Conservation (phyloP, 305 asterid species). For the Fraxinus paxiana region DNA sequence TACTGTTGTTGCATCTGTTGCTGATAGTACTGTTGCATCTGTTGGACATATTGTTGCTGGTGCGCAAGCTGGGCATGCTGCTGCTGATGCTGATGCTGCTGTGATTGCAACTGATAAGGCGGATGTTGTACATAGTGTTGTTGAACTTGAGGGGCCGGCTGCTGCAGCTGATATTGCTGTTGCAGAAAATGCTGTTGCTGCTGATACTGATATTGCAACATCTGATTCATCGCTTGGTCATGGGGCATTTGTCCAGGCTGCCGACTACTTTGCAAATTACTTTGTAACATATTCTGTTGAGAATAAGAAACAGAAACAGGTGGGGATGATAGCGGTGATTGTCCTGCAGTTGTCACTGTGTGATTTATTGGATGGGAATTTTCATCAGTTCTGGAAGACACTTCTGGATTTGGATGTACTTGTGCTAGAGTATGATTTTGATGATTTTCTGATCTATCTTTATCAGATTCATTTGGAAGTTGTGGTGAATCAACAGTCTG, state of each 20-base stretch:
- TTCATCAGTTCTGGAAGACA: constrained; percentile 26
- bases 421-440: constrained; percentile 21
- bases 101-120: constrained; percentile 28
- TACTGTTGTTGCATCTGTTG: constrained; percentile 36
- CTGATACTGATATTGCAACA: constrained; percentile 54
- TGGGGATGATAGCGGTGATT: constrained; percentile 29
- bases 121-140: constrained; percentile 42
- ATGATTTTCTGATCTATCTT: constrained; percentile 27
- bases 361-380: constrained; percentile 27
- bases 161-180: constrained; percentile 46
- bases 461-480: constrained; percentile 24
- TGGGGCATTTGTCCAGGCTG: constrained; percentile 33
- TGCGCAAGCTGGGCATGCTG: constrained; percentile 20
- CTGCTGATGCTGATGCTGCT: constrained; percentile 23
- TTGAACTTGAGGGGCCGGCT: constrained; percentile 37
- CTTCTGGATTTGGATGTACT: constrained; percentile 22
- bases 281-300: constrained; percentile 32
- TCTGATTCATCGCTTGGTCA: constrained; percentile 39
- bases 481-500: constrained; percentile 26
- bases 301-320: constrained; percentile 36
- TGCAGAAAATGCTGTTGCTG: constrained; percentile 53
- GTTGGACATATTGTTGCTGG: constrained; percentile 35
- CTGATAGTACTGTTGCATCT: constrained; percentile 28
- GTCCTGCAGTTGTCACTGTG: constrained; percentile 26
- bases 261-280: constrained; percentile 28